A percentile compares a stretch with the other conserved stretches of the same genome.
Conservation (phyloP, 83 land plant genomes). For the Diphasiastrum complanatum region DNA sequence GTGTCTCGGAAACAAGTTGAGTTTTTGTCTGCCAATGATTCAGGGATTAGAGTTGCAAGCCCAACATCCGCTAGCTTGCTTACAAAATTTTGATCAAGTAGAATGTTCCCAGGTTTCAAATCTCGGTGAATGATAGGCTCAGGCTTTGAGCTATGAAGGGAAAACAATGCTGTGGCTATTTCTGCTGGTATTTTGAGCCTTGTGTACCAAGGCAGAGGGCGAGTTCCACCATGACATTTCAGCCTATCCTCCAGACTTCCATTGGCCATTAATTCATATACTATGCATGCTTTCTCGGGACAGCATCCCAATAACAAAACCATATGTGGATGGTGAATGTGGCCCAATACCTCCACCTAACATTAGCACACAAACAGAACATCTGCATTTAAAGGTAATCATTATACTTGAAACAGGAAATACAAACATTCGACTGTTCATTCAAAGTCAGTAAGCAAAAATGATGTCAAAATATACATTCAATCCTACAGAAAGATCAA, state of each 20-base stretch:
- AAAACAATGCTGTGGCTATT: not conserved
- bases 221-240: not conserved
- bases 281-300: conserved; percentile 3
- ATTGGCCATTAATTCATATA: conserved; percentile 9
- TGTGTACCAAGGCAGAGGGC: conserved; percentile 5
- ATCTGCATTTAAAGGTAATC: too few relatives aligned
- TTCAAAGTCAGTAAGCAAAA: too few relatives aligned
- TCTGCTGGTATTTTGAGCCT: not conserved
- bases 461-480: too few relatives aligned
- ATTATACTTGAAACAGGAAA: too few relatives aligned
- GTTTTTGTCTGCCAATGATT: conserved; percentile 1
- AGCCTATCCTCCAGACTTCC: conserved; percentile 10
- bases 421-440: too few relatives aligned
- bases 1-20: conserved; percentile 5
- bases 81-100: not conserved
- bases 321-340: conserved; percentile 8
- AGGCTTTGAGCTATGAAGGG: not conserved
- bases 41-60: conserved; percentile 10
- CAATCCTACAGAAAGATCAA: too few relatives aligned
- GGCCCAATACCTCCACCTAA: too few relatives aligned
- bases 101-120: not conserved
- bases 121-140: not conserved
- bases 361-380: too few relatives aligned
- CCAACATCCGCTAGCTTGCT: conserved; percentile 5
- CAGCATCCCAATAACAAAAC: not conserved